These are phyloP conservation scores for Fomitopsis schrenkii DNA, from an alignment of 1,284 basidiomycete genomes.

Conservation along the genomic window DNA sequence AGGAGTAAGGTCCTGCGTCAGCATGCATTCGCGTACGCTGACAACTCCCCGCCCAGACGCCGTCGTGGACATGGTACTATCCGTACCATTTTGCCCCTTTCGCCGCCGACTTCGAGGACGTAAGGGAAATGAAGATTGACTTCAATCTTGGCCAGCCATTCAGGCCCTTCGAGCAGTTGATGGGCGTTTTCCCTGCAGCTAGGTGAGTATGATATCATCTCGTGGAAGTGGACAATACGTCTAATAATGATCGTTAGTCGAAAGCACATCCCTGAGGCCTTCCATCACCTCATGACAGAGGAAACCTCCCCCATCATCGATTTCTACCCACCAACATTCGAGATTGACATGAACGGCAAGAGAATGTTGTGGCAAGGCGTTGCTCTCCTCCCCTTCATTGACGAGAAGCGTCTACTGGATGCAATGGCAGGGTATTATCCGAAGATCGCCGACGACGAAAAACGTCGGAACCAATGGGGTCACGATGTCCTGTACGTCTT, in stretches of 20 bases:
- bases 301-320: slow-evolving; percentile 92
- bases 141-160: slow-evolving; percentile 86
- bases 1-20: slow-evolving; percentile 58
- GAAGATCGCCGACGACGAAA: slow-evolving; percentile 79
- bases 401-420: slow-evolving; percentile 76
- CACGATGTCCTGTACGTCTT: slow-evolving; percentile 84
- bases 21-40: slow-evolving; percentile 2
- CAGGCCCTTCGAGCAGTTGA: slow-evolving; percentile 96
- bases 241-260: slow-evolving; percentile 47
- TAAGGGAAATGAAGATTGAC: slow-evolving; percentile 76
- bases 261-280: slow-evolving; percentile 81
- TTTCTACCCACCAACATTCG: slow-evolving; percentile 91
- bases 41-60: slow-evolving; percentile 49
- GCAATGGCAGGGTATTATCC: slow-evolving; percentile 80
- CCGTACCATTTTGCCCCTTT: slow-evolving; percentile 99
- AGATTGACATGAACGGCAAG: slow-evolving; percentile 99
- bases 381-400: slow-evolving; percentile 94
- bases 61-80: slow-evolving; percentile 99
- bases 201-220: slow-evolving; percentile 44
- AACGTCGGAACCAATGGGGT: slow-evolving; percentile 82
- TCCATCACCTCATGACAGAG: slow-evolving; percentile 88
- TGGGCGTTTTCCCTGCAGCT: slow-evolving; percentile 96
- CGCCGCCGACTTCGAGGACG: slow-evolving; percentile 88
- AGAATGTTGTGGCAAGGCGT: slow-evolving; percentile 99
- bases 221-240: neutral